These are phyloP conservation scores for Petunia axillaris DNA, from an alignment of 257 asterid genomes.

Conservation along the genomic window DNA sequence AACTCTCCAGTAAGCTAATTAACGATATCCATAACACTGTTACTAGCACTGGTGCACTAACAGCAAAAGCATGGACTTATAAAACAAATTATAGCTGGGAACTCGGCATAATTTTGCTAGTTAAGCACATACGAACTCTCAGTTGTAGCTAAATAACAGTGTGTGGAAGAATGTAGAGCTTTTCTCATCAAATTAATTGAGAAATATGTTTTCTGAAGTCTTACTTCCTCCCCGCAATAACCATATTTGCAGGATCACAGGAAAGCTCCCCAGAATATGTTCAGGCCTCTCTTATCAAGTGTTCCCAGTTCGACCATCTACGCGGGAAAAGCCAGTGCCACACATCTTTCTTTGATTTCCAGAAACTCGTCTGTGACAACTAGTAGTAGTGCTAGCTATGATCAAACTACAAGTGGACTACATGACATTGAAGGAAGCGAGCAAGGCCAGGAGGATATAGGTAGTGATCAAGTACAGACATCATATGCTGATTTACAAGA, in stretches of 20 bases:
- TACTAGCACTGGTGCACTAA: neutral
- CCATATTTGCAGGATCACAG: slow-evolving; percentile 61
- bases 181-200: slow-evolving; percentile 9
- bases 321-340: slow-evolving; percentile 63
- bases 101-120: neutral
- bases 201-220: slow-evolving; percentile 22
- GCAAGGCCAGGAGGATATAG: slow-evolving; percentile 65
- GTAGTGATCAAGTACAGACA: slow-evolving; percentile 46
- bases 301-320: slow-evolving; percentile 90
- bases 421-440: slow-evolving; percentile 74
- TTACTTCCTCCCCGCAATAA: neutral
- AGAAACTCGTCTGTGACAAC: slow-evolving; percentile 84
- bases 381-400: slow-evolving; percentile 89
- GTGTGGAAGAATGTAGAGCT: neutral
- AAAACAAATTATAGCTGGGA: neutral
- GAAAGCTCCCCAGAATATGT: slow-evolving; percentile 89
- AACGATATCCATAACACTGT: neutral
- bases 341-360: slow-evolving; percentile 59
- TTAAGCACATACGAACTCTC: neutral
- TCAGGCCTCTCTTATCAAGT: slow-evolving; percentile 93
- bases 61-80: neutral
- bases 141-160: slow-evolving; percentile 13
- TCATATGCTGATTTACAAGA: slow-evolving; percentile 46
- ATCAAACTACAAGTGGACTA: slow-evolving; percentile 62
- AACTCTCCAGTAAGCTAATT: neutral